Evolutionary conservation across 495 filamentous ascomycete species (phyloP).

Genomic region (Aspergillus asperescens): DNA sequence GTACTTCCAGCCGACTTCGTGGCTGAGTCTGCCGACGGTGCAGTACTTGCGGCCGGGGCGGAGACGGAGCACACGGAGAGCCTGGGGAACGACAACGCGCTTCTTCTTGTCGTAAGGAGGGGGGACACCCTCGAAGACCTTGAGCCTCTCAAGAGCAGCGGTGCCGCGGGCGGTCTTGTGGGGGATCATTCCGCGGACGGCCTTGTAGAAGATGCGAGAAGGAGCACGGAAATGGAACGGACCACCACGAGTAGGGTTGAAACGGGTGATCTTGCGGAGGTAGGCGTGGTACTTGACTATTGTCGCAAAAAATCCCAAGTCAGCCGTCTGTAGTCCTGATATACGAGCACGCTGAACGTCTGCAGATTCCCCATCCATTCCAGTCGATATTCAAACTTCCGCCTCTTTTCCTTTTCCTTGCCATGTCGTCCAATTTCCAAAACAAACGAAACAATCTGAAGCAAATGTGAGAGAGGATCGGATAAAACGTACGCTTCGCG

Average conservation of each 20-base stretch:
- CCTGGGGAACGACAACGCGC: slow-evolving; percentile 98
- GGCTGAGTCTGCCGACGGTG: slow-evolving; percentile 92
- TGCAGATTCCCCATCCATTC: background rate
- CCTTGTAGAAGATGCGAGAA: slow-evolving; percentile 99
- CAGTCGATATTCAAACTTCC: background rate
- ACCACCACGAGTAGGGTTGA: slow-evolving; percentile 97
- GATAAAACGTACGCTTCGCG: slow-evolving; percentile 84
- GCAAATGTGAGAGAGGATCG: slow-evolving; percentile 11
- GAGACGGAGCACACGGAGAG: slow-evolving; percentile 85
- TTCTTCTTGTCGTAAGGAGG: slow-evolving; percentile 99
- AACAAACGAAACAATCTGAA: slow-evolving; percentile 3
- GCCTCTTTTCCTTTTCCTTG: background rate
- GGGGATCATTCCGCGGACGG: slow-evolving; percentile 98
- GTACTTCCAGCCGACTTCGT: slow-evolving; percentile 99
- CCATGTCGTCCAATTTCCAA: background rate
- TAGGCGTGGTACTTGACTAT: slow-evolving; percentile 99
- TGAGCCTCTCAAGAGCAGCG: slow-evolving; percentile 92
- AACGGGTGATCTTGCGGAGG: slow-evolving; percentile 98
- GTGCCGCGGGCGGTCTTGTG: slow-evolving; percentile 98
- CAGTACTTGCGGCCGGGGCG: slow-evolving; percentile 99
- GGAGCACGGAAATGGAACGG: slow-evolving; percentile 99
- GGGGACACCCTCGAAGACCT: slow-evolving; percentile 99
- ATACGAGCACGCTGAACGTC: background rate
- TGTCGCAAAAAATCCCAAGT: slow-evolving; percentile 27
- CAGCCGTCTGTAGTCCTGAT: slow-evolving; percentile 23